Base-by-base conservation (phyloP, 2,329 filamentous ascomycete species). In the Alternaria conjuncta region DNA sequence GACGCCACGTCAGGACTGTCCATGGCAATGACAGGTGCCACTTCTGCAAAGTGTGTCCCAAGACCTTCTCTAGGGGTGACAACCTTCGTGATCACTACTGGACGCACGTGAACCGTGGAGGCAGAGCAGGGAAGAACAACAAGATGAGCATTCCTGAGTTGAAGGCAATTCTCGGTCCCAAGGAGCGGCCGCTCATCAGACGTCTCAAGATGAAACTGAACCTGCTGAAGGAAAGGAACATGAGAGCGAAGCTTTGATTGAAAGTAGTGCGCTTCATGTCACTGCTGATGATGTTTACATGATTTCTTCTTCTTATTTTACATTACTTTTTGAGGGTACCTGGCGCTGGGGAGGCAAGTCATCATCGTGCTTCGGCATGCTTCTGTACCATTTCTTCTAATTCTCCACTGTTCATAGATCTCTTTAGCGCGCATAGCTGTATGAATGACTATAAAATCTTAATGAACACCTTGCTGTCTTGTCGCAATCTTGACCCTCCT, bases 51-150 rank as follows among this genome's bases (percentile, higher is more conserved):
- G 53, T 74, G 5, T 75, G 72, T 45, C 12, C 8, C 3, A 63
- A 41, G 23, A 21, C 20, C 3, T 75, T 75, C 41, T 65, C 64
- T 2, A 69, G 72, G n/a, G 66, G 68, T 3, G 72, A 75, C 49
- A 75, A 75, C 50, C 44, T 71, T 10, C 66, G 70, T 0, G 67
- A 72, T 15, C 72, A 75, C 28, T 75, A 75, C 58, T 71, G 69
- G 64, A 74, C 71, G 18, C 72, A 75, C 50, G n/a, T 75, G 6
- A 25, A 60, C 2, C 56, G 66, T n/a, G 69, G 68, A 8, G 71
- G 71, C 1, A 64, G 69, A 6, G 23, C 45, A 25, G 69, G 72
- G 0, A 68, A 64, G 44, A 74, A 74, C 26, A 45, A 36, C 2
- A 75, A 74, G 60, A 69, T 66, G 60, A 55, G 23, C 2, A 18